Evolutionary conservation across 352 stramenopile genomes (phyloP), one percentile per base, ranked within the genome.

Genomic region (Globisporangium abappressorium): DNA sequence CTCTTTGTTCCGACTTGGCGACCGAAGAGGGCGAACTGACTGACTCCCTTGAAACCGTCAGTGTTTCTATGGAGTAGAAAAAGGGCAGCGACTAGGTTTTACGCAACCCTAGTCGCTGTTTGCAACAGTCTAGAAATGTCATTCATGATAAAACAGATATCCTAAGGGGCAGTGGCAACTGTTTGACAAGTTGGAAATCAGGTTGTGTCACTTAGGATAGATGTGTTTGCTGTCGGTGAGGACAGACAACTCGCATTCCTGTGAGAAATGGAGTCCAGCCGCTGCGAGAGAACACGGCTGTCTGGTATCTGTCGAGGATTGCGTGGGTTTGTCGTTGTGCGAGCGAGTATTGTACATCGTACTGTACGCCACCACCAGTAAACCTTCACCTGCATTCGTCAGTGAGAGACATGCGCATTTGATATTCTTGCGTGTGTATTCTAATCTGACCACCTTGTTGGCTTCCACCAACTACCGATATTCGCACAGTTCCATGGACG

Each of bases 311-410:
- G n/a, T 51, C 18, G 18, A 11, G 18, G 15, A 22, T 51, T 51
- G 43, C 18, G 43, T 22, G 43, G 43, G 18, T 51, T 1, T 51
- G 15, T 51, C 22, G 4, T 2, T 49, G 43, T n/a, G 43, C 43
- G 43, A 51, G 18, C 30, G 30, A 33, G 30, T 43, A 43, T 15
- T 43, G 36, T 15, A 15, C 36, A 5, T 5, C 30, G 24, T 15
- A 43, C 15, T 43, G 36, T 18, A 43, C 36, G 43, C 43, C 43
- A 24, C 18, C 18, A 51, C 18, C 43, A 57, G 24, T 4, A 34
- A 61, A 22, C 55, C 20, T 61, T 61, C 55, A 60, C 20, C 36
- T 28, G 55, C 55, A 28, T 28, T 46, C 55, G 55, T 30, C 55
- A 61, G 18, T 36, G 11, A 57, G 55, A 61, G 55, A 61, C 28